phyloP scores from a whole-genome alignment of 2,329 filamentous ascomycete genomes.

The Trichocomaceae sp. region DNA sequence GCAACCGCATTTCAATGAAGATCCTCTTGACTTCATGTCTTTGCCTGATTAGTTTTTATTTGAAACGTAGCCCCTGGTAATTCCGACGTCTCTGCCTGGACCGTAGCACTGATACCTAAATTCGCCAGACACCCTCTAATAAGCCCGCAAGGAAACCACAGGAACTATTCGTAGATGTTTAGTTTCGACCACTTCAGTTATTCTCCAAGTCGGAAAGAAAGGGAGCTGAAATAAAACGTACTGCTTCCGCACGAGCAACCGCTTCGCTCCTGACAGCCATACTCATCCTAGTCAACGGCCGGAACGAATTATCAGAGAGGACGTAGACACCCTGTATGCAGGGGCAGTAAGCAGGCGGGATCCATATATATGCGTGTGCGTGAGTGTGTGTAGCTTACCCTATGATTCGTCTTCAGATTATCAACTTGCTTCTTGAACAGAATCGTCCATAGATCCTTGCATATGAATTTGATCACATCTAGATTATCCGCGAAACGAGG shows the following conservation, averaged over 20 bases:
- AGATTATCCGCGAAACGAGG: constrained; percentile 87
- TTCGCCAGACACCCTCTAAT: constrained; percentile 88
- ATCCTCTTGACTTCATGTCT: constrained; percentile 44
- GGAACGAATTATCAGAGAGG: constrained; percentile 85
- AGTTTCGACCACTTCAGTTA: neutral
- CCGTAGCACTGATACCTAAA: constrained; percentile 81
- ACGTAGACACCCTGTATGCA: constrained; percentile 76
- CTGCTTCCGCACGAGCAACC: constrained; percentile 68
- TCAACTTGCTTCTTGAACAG: constrained; percentile 96
- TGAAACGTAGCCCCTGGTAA: constrained; percentile 88
- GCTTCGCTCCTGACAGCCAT: constrained; percentile 69
- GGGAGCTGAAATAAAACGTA: constrained; percentile 29
- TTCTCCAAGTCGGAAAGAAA: neutral
- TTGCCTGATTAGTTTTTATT: constrained; percentile 73
- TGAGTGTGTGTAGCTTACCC: constrained; percentile 45
- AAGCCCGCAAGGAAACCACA: constrained; percentile 92
- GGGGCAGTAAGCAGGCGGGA: constrained; percentile 16
- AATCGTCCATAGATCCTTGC: constrained; percentile 94
- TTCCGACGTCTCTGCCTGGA: constrained; percentile 83
- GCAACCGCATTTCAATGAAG: constrained; percentile 13
- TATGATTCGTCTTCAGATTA: constrained; percentile 96
- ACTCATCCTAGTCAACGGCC: constrained; percentile 83
- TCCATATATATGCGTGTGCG: constrained; percentile 12
- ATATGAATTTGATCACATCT: constrained; percentile 96
- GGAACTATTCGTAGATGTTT: constrained; percentile 52